A percentile compares a stretch with the other conserved stretches of the same genome.
These are phyloP conservation scores for Protostelium mycophagum DNA, from an alignment of 78 protist genomes.

Conservation along the genomic window DNA sequence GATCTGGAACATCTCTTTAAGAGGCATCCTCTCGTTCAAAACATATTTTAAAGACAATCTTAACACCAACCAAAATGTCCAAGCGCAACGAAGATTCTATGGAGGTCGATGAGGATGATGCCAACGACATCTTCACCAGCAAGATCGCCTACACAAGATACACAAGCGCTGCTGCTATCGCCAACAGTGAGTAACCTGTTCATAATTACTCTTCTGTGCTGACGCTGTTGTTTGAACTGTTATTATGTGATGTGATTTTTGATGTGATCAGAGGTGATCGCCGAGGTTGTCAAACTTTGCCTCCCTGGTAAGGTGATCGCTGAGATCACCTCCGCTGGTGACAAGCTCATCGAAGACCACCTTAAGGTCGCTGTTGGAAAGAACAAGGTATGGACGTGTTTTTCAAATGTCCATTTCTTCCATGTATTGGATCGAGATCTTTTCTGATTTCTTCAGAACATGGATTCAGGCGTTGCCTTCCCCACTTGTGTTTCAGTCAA, in stretches of 20 bases:
- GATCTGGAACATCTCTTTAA: no score
- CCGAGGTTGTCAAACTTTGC: conserved; percentile 36
- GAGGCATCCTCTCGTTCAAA: neutral
- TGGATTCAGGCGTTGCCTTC: conserved; percentile 91
- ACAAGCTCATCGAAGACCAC: conserved; percentile 25
- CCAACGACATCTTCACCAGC: neutral
- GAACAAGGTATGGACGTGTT: no score
- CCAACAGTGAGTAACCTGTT: conserved; percentile 19
- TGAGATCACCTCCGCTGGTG: conserved; percentile 43
- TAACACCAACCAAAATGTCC: no score
- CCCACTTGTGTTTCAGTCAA: conserved; percentile 95
- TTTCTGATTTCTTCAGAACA: no score
- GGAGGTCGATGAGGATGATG: neutral
- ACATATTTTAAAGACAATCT: neutral
- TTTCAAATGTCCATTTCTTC: no score
- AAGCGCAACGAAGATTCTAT: neutral
- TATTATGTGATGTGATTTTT: neutral
- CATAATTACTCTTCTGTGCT: neutral
- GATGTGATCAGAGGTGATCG: conserved; percentile 16
- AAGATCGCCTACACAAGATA: conserved; percentile 6
- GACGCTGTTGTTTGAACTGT: neutral
- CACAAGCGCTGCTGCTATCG: conserved; percentile 30
- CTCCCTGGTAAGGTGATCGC: conserved; percentile 13
- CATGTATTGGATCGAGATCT: no score
- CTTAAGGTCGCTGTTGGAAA: conserved; percentile 25